A percentile compares a stretch with the other conserved stretches of the same genome.
phyloP scores from a whole-genome alignment of 2,329 filamentous ascomycete species.

The Neonectria coccinea region DNA sequence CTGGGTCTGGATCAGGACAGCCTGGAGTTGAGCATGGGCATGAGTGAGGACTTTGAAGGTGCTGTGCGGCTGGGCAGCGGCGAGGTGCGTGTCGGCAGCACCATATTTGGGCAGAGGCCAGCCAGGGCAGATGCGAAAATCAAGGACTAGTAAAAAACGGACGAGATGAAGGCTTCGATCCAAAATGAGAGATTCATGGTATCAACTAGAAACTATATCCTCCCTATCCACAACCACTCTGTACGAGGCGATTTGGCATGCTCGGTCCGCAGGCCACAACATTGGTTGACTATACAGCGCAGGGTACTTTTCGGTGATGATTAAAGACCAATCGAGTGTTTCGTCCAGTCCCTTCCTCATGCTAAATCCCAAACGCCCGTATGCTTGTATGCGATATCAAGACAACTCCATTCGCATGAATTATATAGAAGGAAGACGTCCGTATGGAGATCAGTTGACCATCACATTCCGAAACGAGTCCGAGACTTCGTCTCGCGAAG shows the following conservation, averaged over 20 bases:
- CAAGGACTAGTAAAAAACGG: conserved; percentile 52
- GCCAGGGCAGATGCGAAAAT: conserved; percentile 83
- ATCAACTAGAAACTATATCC: conserved; percentile 43
- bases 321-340: conserved; percentile 39
- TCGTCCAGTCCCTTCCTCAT: conserved; percentile 41
- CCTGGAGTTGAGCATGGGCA: conserved; percentile 97
- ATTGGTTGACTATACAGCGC: conserved; percentile 29
- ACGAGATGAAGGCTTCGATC: conserved; percentile 29
- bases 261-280: conserved; percentile 26
- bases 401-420: conserved; percentile 43
- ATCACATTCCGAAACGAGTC: conserved; percentile 68
- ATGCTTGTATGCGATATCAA: conserved; percentile 47
- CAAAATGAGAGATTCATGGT: conserved; percentile 40
- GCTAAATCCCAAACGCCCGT: conserved; percentile 49
- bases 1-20: conserved; percentile 57
- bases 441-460: conserved; percentile 53
- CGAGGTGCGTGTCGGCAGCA: conserved; percentile 92
- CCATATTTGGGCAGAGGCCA: conserved; percentile 89
- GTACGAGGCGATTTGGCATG: conserved; percentile 24
- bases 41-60: conserved; percentile 96
- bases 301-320: conserved; percentile 36
- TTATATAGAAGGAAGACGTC: conserved; percentile 39
- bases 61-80: conserved; percentile 85
- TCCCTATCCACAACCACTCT: conserved; percentile 35
- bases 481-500: conserved; percentile 63